Percentiles rank a stretch among this genome's conserved stretches.
phyloP scores from a whole-genome alignment of 2,329 filamentous ascomycete genomes.

The Aspergillus quadricinctus region DNA sequence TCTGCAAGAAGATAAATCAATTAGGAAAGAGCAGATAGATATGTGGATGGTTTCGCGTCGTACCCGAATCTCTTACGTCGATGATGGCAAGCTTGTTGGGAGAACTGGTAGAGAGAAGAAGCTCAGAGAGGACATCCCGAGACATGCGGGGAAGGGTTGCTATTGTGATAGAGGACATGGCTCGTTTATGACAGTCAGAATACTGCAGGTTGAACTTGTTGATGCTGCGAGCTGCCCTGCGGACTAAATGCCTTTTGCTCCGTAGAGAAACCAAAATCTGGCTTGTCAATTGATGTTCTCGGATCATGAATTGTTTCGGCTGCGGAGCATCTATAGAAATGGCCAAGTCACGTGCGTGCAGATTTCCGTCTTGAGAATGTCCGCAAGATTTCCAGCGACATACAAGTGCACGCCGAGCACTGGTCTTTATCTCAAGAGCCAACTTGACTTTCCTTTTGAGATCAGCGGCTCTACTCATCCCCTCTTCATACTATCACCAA shows the following conservation, averaged over 20 bases:
- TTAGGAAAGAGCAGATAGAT: neutral
- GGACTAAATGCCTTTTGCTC: neutral
- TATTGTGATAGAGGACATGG: constrained; percentile 56
- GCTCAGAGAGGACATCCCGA: constrained; percentile 62
- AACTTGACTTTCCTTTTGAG: neutral
- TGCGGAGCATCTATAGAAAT: neutral
- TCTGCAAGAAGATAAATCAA: constrained; percentile 48
- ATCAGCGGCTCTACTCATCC: neutral
- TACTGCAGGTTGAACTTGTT: neutral
- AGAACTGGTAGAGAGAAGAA: constrained; percentile 53
- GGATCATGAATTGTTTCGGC: neutral
- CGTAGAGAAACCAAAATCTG: neutral
- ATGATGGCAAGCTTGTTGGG: constrained; percentile 63
- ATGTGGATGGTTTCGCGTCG: constrained; percentile 7
- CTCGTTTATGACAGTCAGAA: neutral
- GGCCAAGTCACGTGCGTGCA: neutral
- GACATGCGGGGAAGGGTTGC: constrained; percentile 63
- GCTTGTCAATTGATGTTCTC: neutral
- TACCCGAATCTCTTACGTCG: constrained; percentile 83
- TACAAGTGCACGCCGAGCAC: neutral
- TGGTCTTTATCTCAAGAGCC: neutral
- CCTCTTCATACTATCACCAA: neutral
- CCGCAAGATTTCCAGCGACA: neutral
- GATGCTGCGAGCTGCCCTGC: neutral
- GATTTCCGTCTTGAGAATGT: constrained; percentile 5